Conservation (phyloP, 345 rosid genomes). For the Ceriops tagal region DNA sequence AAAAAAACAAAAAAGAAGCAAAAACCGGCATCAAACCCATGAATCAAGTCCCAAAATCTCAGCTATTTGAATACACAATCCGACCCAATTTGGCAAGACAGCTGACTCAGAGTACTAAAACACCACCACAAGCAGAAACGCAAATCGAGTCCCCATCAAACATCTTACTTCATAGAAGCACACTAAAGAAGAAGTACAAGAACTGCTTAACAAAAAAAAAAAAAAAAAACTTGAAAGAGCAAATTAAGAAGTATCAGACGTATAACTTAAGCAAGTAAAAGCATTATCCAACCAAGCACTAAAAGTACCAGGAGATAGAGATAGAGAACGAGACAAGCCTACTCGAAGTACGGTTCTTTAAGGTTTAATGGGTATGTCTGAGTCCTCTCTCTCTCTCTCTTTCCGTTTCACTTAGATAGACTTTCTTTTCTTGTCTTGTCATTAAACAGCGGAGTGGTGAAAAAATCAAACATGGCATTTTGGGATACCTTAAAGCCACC, state of each 20-base stretch:
- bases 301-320: conserved; percentile 14
- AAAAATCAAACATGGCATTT: too few species aligned
- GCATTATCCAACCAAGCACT: not conserved
- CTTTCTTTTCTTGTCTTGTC: too few species aligned
- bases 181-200: not conserved
- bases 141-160: not conserved
- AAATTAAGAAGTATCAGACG: too few species aligned
- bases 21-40: conserved; percentile 8
- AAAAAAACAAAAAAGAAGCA: not conserved
- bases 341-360: not conserved
- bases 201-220: too few species aligned
- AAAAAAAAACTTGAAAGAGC: too few species aligned
- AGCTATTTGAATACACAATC: conserved; percentile 6
- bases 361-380: too few species aligned
- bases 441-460: too few species aligned
- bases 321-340: not conserved
- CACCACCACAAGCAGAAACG: not conserved
- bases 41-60: conserved; percentile 10
- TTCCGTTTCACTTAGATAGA: too few species aligned
- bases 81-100: conserved; percentile 14
- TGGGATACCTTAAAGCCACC: too few species aligned
- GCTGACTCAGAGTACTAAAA: not conserved
- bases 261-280: not conserved
- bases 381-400: too few species aligned
- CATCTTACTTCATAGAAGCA: not conserved